Evolutionary conservation across 345 rosid genomes (phyloP), one percentile per base, ranked within the genome.

Genomic region (Pistacia vera): DNA sequence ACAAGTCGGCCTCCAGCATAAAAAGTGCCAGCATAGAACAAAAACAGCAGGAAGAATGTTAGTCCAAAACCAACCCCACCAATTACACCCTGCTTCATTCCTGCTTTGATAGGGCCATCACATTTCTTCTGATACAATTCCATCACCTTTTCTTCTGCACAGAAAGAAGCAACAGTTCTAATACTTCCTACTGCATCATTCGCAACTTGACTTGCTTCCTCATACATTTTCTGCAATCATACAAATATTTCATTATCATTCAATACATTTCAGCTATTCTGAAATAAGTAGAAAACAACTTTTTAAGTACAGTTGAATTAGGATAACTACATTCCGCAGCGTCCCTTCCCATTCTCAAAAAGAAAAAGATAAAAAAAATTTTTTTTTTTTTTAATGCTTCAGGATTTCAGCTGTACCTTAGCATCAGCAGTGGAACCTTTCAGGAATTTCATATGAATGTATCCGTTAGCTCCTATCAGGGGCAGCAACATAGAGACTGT

Each of bases 201-300:
- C 1, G 97, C 98, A 73, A 93, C 94, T 82, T 93, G 98, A 74
- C 97, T 88, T 16, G 97, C 95, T 71, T 90, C 95, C 84, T 92
- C 97, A 11, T 92, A 92, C 90, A 83, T 79, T 56, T 74, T 74
- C 98, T 93, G 86, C 78, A 81, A 67, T 36, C 48, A 68, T 58
- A 71, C 14, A 35, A 6, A 28, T 46, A 1, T 77, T 65, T 72
- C 67, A 78, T 72, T 1, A 2, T 4, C 20, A 4, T 14, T 20
- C 30, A 46, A 18, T 22, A 30, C 11, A 9, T 36, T 79, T 54
- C 22, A 73, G 25, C 30, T 8, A 18, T 14, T 20, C 17, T 46
- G 22, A 25, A 41, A 44, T 9, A 9, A 66, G 44, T 38, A 10
- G 68, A 38, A 17, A 59, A 30, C 36, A 61, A 8, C 46, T 41